These are phyloP conservation scores for Sisymbrium irio DNA, from an alignment of 345 rosid species.

Conservation along the genomic window DNA sequence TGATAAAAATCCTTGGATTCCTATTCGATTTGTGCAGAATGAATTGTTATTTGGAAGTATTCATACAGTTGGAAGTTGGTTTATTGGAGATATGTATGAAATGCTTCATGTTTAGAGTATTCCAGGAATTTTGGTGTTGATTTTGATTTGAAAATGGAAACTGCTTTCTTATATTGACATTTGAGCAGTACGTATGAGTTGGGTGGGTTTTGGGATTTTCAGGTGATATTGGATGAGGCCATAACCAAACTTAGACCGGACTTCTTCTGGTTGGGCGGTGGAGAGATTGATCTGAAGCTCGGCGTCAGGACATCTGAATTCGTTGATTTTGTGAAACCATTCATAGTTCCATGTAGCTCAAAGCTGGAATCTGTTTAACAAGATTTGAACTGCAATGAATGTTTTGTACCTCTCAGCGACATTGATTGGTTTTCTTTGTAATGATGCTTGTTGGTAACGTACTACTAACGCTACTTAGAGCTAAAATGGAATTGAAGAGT, in stretches of 20 bases:
- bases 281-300: constrained; percentile 86
- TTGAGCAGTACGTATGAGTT: neutral
- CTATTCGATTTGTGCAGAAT: neutral
- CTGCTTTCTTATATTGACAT: neutral
- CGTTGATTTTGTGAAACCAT: constrained; percentile 65
- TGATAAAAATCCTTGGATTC: neutral
- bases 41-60: constrained; percentile 5
- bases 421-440: constrained; percentile 1
- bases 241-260: constrained; percentile 68
- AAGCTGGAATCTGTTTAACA: neutral
- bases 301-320: constrained; percentile 75
- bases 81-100: neutral
- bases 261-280: constrained; percentile 95
- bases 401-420: neutral
- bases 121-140: neutral
- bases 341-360: constrained; percentile 63
- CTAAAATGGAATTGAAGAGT: neutral
- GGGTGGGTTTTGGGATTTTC: constrained; percentile 28
- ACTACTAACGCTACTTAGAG: neutral
- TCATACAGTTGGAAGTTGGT: neutral
- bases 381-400: neutral
- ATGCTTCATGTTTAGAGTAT: constrained; percentile 1
- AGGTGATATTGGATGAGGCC: constrained; percentile 95
- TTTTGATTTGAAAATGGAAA: neutral
- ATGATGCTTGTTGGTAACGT: neutral